Percentiles rank a stretch among this genome's conserved stretches.
phyloP scores from a whole-genome alignment of 2,329 filamentous ascomycete species.

The Graphiopsis chlorocephala region DNA sequence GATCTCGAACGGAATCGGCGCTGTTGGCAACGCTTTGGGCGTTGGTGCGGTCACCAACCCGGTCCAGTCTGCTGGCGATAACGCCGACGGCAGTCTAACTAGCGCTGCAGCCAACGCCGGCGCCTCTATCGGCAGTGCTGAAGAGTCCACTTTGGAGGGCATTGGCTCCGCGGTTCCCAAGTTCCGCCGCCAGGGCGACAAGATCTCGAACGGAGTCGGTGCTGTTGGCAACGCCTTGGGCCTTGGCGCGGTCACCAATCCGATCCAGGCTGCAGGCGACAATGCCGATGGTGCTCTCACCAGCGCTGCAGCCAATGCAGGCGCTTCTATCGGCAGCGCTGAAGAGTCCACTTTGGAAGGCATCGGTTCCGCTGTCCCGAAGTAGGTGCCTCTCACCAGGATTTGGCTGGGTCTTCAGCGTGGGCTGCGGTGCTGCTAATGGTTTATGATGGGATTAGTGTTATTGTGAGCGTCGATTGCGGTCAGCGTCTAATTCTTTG shows the following conservation, averaged over 20 bases:
- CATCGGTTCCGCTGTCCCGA: constrained; percentile 14
- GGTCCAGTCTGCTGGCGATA: constrained; percentile 11
- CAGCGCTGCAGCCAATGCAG: constrained; percentile 13
- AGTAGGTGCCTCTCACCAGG: not conserved
- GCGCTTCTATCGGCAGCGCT: constrained; percentile 14
- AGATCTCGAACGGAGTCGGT: constrained; percentile 19
- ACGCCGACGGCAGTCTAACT: constrained; percentile 17
- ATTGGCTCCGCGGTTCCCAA: constrained; percentile 17
- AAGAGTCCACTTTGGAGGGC: constrained; percentile 18
- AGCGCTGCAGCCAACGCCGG: constrained; percentile 17
- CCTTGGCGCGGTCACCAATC: constrained; percentile 9
- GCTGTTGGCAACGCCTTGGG: constrained; percentile 16
- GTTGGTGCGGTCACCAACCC: constrained; percentile 14
- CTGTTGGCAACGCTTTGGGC: constrained; percentile 16
- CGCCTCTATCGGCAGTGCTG: constrained; percentile 14
- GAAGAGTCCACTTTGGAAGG: constrained; percentile 17
- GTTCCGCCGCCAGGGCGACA: constrained; percentile 17
- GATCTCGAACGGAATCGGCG: constrained; percentile 19
- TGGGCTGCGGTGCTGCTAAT: not conserved
- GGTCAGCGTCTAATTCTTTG: not conserved
- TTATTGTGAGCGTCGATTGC: not conserved
- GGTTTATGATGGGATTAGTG: not conserved
- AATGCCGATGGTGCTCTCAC: constrained; percentile 17
- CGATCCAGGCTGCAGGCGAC: constrained; percentile 9
- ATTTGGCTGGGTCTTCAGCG: not conserved